A percentile compares a stretch with the other conserved stretches of the same genome.
These are phyloP conservation scores for Henckelia pumila DNA, from an alignment of 257 asterid genomes.

Conservation along the genomic window DNA sequence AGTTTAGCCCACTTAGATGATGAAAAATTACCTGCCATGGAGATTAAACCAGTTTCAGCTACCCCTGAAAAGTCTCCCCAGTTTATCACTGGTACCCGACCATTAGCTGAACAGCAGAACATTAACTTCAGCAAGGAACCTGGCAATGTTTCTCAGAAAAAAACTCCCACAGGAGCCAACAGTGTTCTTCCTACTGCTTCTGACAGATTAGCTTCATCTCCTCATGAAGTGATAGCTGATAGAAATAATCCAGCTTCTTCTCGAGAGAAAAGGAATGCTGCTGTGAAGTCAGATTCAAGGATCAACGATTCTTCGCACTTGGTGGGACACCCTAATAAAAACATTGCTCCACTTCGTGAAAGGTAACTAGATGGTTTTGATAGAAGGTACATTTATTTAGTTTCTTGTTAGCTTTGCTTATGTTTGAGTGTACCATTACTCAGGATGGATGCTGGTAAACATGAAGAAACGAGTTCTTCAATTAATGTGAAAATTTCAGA, in stretches of 20 bases:
- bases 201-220: slow-evolving; percentile 34
- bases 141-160: slow-evolving; percentile 40
- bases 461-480: slow-evolving; percentile 36
- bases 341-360: slow-evolving; percentile 40
- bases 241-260: slow-evolving; percentile 47
- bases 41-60: slow-evolving; percentile 40
- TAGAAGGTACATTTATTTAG: slow-evolving; percentile 8
- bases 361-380: slow-evolving; percentile 44
- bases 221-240: slow-evolving; percentile 44
- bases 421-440: slow-evolving; percentile 29
- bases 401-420: slow-evolving; percentile 31
- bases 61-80: slow-evolving; percentile 54
- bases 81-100: slow-evolving; percentile 34
- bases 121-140: slow-evolving; percentile 43
- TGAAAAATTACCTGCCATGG: slow-evolving; percentile 37
- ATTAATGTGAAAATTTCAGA: slow-evolving; percentile 49
- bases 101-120: slow-evolving; percentile 43
- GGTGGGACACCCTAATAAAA: slow-evolving; percentile 44
- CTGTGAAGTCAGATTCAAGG: slow-evolving; percentile 44
- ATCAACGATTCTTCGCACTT: slow-evolving; percentile 38
- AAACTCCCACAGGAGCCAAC: slow-evolving; percentile 38
- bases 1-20: slow-evolving; percentile 41
- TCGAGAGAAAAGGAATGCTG: slow-evolving; percentile 51
- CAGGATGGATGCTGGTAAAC: slow-evolving; percentile 61
- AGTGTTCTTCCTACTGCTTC: slow-evolving; percentile 34